Conservation (phyloP, 768 basidiomycete genomes). For the Suillus ampliporus region DNA sequence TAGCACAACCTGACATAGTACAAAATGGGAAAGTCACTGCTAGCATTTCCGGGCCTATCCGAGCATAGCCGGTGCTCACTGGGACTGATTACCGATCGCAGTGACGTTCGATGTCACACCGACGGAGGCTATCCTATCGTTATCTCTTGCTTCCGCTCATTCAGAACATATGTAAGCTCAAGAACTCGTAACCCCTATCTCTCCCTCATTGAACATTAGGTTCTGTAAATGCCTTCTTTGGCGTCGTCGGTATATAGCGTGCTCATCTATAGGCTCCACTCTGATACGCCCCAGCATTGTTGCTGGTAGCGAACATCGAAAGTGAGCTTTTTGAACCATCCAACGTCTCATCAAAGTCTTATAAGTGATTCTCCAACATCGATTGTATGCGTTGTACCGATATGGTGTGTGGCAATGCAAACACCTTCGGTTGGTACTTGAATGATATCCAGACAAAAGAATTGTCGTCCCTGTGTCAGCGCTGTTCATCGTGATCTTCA, state of each 20-base stretch:
- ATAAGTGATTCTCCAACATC: slow-evolving; percentile 14
- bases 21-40: background rate
- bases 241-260: background rate
- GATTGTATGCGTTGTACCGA: slow-evolving; percentile 10
- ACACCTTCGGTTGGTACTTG: too few relatives aligned
- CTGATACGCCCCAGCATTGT: background rate
- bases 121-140: slow-evolving; percentile 7
- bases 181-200: background rate
- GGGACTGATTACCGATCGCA: background rate
- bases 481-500: slow-evolving; percentile 8
- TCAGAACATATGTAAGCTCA: slow-evolving; percentile 1
- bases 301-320: slow-evolving; percentile 12
- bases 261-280: background rate
- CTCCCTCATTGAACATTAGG: background rate
- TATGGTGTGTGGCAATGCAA: slow-evolving; percentile 6
- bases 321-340: background rate
- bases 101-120: slow-evolving; percentile 3
- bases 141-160: background rate
- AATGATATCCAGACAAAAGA: slow-evolving; percentile 5
- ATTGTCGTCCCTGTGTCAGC: slow-evolving; percentile 8
- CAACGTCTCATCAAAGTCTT: background rate
- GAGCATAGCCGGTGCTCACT: background rate
- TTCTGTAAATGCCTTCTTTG: slow-evolving; percentile 7
- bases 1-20: too few relatives aligned
- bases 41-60: background rate